phyloP scores from a whole-genome alignment of 371 early-diverging fungal genomes.

The Sanchytrium tribonematis region DNA sequence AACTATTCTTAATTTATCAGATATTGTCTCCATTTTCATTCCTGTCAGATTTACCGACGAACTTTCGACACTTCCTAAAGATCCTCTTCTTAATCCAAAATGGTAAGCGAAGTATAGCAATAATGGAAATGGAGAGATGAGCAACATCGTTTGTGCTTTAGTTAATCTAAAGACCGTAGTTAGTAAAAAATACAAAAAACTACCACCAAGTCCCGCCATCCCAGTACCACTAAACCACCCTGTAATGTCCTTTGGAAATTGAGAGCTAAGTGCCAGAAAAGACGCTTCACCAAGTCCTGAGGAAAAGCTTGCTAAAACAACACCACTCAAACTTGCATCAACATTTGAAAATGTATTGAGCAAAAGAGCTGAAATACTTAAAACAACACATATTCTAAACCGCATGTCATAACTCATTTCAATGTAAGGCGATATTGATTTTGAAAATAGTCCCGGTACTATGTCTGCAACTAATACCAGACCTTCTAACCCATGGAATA shows the following conservation, averaged over 20 bases:
- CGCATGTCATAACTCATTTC: conserved; percentile 8
- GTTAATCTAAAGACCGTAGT: conserved; percentile 16
- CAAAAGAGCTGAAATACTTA: conserved; percentile 2
- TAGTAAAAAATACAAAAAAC: conserved; percentile 14
- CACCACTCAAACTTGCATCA: conserved; percentile 10
- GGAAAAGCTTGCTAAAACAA: conserved; percentile 17
- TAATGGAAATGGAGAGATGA: not conserved
- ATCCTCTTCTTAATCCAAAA: not conserved
- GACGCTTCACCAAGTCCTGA: conserved; percentile 19
- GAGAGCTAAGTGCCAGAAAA: conserved; percentile 18
- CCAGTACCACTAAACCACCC: conserved; percentile 21
- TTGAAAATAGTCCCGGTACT: conserved; percentile 14
- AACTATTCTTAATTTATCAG: conserved; percentile 11
- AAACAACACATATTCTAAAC: not conserved
- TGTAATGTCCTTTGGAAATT: conserved; percentile 13
- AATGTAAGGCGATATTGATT: conserved; percentile 16
- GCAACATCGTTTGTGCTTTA: conserved; percentile 7
- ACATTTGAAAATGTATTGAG: conserved; percentile 11
- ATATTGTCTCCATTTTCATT: conserved; percentile 6
- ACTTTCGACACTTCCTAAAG: not conserved
- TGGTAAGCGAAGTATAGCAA: not conserved
- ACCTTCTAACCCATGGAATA: conserved; percentile 11
- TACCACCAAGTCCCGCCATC: conserved; percentile 17
- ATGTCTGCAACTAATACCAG: conserved; percentile 19
- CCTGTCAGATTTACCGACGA: not conserved